phyloP scores from a whole-genome alignment of 225 moss, liverwort and hornwort genomes.

The Marchantia paleacea region DNA sequence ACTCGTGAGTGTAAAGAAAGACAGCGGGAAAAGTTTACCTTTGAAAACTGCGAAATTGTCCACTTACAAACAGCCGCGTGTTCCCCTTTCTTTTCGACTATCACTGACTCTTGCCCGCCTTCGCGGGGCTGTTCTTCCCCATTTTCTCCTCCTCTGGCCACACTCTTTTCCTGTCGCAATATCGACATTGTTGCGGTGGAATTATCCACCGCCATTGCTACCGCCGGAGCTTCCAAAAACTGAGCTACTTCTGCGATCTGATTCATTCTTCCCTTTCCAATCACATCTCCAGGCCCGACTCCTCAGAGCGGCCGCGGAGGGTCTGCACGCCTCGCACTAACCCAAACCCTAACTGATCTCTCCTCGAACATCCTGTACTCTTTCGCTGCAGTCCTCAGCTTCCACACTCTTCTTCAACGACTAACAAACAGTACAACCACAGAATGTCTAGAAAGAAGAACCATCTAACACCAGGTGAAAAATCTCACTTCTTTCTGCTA shows the following conservation, averaged over 20 bases:
- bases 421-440: constrained; percentile 31
- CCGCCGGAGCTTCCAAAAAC: constrained; percentile 48
- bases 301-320: constrained; percentile 44
- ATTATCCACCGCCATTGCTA: constrained; percentile 74
- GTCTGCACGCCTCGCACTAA: constrained; percentile 34
- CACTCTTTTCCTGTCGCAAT: constrained; percentile 71
- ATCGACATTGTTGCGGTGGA: constrained; percentile 68
- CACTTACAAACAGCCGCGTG: constrained; percentile 97
- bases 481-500: constrained; percentile 1
- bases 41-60: constrained; percentile 96
- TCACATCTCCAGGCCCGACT: constrained; percentile 42
- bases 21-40: constrained; percentile 30
- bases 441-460: background rate
- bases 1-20: background rate
- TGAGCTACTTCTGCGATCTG: constrained; percentile 69
- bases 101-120: constrained; percentile 95
- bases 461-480: background rate
- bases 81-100: constrained; percentile 97
- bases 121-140: constrained; percentile 92
- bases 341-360: constrained; percentile 61
- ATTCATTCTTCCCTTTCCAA: constrained; percentile 56
- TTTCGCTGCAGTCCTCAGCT: constrained; percentile 11
- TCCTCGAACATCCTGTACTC: constrained; percentile 33
- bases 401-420: constrained; percentile 18
- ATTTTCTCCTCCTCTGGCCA: constrained; percentile 82